These are phyloP conservation scores for Bipolaris zeicola DNA, from an alignment of 2,329 filamentous ascomycete genomes.

Conservation along the genomic window DNA sequence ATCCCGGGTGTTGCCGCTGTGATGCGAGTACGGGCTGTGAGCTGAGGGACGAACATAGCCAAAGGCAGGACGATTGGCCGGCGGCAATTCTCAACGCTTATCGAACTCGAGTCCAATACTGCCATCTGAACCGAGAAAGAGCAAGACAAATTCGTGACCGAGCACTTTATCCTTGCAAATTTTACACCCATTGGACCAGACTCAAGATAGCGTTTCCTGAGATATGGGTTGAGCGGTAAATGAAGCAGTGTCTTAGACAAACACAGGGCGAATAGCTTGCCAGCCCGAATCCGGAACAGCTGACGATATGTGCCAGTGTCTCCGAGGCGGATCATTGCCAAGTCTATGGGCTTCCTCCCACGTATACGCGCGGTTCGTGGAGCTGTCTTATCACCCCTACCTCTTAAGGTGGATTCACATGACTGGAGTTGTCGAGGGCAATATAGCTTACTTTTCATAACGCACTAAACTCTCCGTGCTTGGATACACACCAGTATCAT, in stretches of 20 bases:
- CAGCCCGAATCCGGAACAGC: neutral
- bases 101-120: constrained; percentile 8
- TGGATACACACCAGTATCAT: neutral
- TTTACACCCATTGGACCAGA: neutral
- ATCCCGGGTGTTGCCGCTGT: neutral
- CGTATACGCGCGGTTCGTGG: neutral
- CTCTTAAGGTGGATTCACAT: neutral
- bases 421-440: neutral
- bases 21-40: neutral
- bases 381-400: neutral
- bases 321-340: neutral
- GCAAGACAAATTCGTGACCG: neutral
- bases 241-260: neutral
- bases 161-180: neutral
- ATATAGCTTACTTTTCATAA: neutral
- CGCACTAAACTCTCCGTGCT: neutral
- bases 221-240: neutral
- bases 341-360: neutral
- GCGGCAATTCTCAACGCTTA: neutral
- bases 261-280: neutral
- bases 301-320: neutral
- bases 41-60: constrained; percentile 1
- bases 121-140: neutral
- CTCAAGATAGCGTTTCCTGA: neutral
- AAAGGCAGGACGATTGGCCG: neutral